Evolutionary conservation across 2,329 filamentous ascomycete species (phyloP).

Genomic region (Teratosphaeria viscida): DNA sequence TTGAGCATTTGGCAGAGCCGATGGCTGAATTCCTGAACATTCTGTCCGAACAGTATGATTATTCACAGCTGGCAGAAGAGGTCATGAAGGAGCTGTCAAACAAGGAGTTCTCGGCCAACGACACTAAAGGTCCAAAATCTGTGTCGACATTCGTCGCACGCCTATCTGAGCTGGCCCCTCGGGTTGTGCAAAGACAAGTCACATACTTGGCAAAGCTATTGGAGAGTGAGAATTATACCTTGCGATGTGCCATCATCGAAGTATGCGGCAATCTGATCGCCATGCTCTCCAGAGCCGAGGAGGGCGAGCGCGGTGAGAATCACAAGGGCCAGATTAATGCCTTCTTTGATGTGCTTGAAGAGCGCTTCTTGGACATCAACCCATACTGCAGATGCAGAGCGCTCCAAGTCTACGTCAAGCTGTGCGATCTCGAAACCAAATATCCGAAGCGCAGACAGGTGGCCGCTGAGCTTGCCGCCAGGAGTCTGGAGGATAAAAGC

Average conservation of each 20-base stretch:
- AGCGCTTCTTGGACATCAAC: slow-evolving; percentile 91
- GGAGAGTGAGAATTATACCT: slow-evolving; percentile 93
- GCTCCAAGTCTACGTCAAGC: slow-evolving; percentile 83
- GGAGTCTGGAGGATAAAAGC: slow-evolving; percentile 93
- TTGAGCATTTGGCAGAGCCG: slow-evolving; percentile 95
- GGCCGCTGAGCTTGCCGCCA: slow-evolving; percentile 74
- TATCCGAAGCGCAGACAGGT: slow-evolving; percentile 85
- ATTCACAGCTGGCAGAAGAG: slow-evolving; percentile 88
- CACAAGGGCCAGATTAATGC: slow-evolving; percentile 91
- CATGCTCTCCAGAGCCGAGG: slow-evolving; percentile 78
- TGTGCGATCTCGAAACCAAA: slow-evolving; percentile 92
- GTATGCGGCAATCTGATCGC: slow-evolving; percentile 92
- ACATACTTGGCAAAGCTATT: slow-evolving; percentile 87
- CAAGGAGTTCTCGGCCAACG: slow-evolving; percentile 96
- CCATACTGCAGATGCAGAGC: slow-evolving; percentile 88
- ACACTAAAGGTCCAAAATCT: slow-evolving; percentile 89
- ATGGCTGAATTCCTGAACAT: slow-evolving; percentile 99
- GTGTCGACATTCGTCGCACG: slow-evolving; percentile 90
- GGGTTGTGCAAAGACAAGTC: slow-evolving; percentile 95
- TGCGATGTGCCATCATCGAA: slow-evolving; percentile 88
- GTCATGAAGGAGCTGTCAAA: slow-evolving; percentile 88
- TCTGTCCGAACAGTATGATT: slow-evolving; percentile 92
- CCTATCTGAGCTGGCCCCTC: slow-evolving; percentile 81
- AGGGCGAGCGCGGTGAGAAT: slow-evolving; percentile 70
- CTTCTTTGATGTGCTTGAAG: slow-evolving; percentile 93